Conservation (phyloP, 2,329 filamentous ascomycete species). For the Daldinia eschscholtzii region DNA sequence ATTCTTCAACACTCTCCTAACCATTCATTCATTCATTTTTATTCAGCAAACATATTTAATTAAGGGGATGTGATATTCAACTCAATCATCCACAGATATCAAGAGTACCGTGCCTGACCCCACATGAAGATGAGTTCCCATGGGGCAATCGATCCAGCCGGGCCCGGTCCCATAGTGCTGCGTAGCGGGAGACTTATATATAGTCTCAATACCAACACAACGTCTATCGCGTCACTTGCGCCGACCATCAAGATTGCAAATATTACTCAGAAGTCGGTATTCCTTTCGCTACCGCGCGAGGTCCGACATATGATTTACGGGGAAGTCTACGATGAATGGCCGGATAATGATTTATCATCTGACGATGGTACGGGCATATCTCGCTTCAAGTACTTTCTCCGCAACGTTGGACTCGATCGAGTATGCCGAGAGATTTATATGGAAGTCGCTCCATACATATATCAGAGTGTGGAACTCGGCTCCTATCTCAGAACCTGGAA, state of each 20-base stretch:
- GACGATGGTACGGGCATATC: background rate
- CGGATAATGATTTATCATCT: background rate
- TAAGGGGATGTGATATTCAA: background rate
- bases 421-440: background rate
- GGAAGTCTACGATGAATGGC: background rate
- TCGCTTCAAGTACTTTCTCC: too few species aligned
- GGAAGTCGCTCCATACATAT: background rate
- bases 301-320: conserved; percentile 15
- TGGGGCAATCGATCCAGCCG: background rate
- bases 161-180: background rate
- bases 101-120: background rate
- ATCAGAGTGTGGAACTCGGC: background rate
- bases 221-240: background rate
- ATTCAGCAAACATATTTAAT: background rate
- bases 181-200: background rate
- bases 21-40: too few species aligned
- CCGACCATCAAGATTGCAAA: background rate
- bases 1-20: background rate
- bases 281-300: conserved; percentile 3
- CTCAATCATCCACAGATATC: background rate
- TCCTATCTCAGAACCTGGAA: background rate
- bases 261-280: background rate
- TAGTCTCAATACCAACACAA: too few species aligned
- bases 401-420: background rate
- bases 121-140: background rate